phyloP scores from a whole-genome alignment of 1,284 basidiomycete genomes.

The Ustilago loliicola region DNA sequence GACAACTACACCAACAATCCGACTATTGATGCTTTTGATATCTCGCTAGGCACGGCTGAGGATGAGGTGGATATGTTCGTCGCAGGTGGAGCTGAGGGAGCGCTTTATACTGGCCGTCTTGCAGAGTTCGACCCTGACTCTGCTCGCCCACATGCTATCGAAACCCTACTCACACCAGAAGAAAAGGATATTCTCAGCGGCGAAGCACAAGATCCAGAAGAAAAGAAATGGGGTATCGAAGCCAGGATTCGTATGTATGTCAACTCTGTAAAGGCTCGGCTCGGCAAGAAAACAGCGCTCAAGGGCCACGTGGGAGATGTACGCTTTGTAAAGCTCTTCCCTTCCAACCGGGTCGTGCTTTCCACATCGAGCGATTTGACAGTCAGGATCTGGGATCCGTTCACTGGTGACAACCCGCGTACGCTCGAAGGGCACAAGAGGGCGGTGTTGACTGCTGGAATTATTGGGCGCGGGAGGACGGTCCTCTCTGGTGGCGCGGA shows the following conservation, averaged over 20 bases:
- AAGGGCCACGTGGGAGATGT: conserved; percentile 64
- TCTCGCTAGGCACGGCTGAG: conserved; percentile 30
- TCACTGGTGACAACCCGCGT: conserved; percentile 73
- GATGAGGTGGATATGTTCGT: conserved; percentile 47
- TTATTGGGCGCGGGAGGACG: conserved; percentile 78
- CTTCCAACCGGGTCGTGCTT: conserved; percentile 72
- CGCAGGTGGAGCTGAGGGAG: conserved; percentile 52
- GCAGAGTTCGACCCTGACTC: conserved; percentile 19
- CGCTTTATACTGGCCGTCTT: conserved; percentile 34
- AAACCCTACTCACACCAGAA: conserved; percentile 25
- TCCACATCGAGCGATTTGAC: conserved; percentile 79
- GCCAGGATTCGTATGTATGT: conserved; percentile 34
- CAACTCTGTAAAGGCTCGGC: conserved; percentile 18
- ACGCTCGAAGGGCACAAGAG: conserved; percentile 80
- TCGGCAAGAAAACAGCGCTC: conserved; percentile 36
- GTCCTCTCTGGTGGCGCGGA: conserved; percentile 77
- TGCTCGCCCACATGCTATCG: conserved; percentile 11
- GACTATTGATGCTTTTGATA: conserved; percentile 52
- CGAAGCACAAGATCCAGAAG: conserved; percentile 27
- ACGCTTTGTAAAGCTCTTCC: conserved; percentile 60
- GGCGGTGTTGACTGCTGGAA: conserved; percentile 74
- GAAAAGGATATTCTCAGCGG: conserved; percentile 20
- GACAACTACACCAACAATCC: conserved; percentile 54
- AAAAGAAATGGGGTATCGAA: conserved; percentile 41
- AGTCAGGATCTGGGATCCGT: conserved; percentile 76